Evolutionary conservation across 345 rosid species (phyloP).

Genomic region (Ceriops decandra): DNA sequence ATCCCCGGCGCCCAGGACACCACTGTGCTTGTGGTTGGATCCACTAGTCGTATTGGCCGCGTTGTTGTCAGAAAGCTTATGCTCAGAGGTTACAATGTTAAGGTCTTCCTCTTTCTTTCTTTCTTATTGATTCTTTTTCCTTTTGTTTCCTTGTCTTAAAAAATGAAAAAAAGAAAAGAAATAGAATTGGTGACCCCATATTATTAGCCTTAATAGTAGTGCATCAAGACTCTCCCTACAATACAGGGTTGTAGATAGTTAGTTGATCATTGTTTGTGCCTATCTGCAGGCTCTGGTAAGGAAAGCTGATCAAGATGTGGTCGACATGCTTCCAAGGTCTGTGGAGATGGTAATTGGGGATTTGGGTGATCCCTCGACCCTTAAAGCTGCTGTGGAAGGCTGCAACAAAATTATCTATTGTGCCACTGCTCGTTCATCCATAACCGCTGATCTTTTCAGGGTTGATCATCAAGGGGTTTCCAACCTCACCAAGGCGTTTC

Average conservation of each 20-base stretch:
- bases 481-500: slow-evolving; percentile 84
- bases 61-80: slow-evolving; percentile 89
- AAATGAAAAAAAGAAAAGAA: background rate
- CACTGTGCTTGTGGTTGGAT: slow-evolving; percentile 86
- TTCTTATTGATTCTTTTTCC: background rate
- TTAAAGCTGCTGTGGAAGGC: slow-evolving; percentile 66
- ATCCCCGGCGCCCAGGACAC: slow-evolving; percentile 92
- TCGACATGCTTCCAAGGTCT: slow-evolving; percentile 82
- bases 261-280: too few relatives aligned
- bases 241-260: too few relatives aligned
- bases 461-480: slow-evolving; percentile 92
- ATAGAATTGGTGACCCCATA: too few relatives aligned
- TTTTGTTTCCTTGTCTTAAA: background rate
- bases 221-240: too few relatives aligned
- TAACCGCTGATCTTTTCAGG: slow-evolving; percentile 79
- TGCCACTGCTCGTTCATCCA: slow-evolving; percentile 89
- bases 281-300: slow-evolving; percentile 63
- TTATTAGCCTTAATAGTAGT: too few relatives aligned
- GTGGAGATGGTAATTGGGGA: slow-evolving; percentile 81
- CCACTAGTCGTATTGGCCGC: slow-evolving; percentile 91
- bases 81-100: slow-evolving; percentile 91
- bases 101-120: slow-evolving; percentile 34
- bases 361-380: slow-evolving; percentile 76
- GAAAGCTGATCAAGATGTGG: slow-evolving; percentile 57
- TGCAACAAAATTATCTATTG: slow-evolving; percentile 90